Conservation (phyloP, 2,329 filamentous ascomycete species). For the Macrophomina phaseolina region DNA sequence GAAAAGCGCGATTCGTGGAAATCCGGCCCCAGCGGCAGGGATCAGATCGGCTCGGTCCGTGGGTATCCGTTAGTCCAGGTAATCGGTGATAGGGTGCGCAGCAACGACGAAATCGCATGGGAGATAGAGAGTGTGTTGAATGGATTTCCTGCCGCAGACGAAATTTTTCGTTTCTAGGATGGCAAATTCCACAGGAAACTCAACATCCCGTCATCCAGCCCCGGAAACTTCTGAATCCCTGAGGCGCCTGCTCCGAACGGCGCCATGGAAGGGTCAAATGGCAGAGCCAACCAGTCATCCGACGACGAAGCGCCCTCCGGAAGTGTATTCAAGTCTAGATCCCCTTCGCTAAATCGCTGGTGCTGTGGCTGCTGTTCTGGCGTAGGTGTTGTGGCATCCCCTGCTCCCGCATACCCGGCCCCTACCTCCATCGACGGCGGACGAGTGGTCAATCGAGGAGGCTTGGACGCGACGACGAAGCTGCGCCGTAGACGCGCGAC, state of each 20-base stretch:
- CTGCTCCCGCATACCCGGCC: background rate
- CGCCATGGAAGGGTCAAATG: constrained; percentile 47
- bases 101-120: too few species aligned
- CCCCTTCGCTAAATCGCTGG: background rate
- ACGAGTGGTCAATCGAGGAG: constrained; percentile 42
- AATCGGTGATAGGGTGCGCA: too few species aligned
- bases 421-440: constrained; percentile 38
- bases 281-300: constrained; percentile 47
- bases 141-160: background rate
- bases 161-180: background rate
- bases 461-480: constrained; percentile 44
- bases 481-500: constrained; percentile 44
- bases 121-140: too few species aligned
- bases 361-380: background rate
- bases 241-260: constrained; percentile 42
- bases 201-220: constrained; percentile 45
- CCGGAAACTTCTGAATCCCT: constrained; percentile 42
- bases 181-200: constrained; percentile 49
- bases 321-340: background rate
- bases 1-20: background rate
- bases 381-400: background rate
- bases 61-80: background rate
- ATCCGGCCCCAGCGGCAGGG: too few species aligned
- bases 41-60: background rate
- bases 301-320: constrained; percentile 18